phyloP scores from a whole-genome alignment of 495 filamentous ascomycete genomes.

The Neurospora sp. region DNA sequence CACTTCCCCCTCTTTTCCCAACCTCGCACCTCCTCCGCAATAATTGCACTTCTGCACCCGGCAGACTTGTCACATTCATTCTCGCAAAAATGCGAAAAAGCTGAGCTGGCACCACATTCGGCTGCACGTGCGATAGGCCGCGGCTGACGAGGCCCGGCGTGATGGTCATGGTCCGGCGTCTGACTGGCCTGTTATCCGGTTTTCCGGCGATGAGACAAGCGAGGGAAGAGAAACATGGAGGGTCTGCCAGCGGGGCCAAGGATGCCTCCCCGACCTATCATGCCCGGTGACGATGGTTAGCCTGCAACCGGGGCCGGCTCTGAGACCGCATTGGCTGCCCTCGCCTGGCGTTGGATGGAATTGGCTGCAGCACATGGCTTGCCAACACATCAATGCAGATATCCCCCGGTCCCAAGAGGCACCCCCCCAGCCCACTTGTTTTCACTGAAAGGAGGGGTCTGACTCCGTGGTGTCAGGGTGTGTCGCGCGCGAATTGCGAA shows the following conservation, averaged over 20 bases:
- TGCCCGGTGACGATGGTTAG: slow-evolving; percentile 10
- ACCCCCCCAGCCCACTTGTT: slow-evolving; percentile 14
- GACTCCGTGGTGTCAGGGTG: neutral
- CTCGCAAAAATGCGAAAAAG: slow-evolving; percentile 1
- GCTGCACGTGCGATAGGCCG: slow-evolving; percentile 21
- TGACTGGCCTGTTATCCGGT: slow-evolving; percentile 16
- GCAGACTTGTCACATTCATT: slow-evolving; percentile 20
- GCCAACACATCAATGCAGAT: slow-evolving; percentile 31
- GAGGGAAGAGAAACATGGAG: neutral
- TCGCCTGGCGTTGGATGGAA: slow-evolving; percentile 11
- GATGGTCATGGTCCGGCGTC: slow-evolving; percentile 7
- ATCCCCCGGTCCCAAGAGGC: neutral
- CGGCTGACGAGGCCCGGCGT: neutral
- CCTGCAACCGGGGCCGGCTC: slow-evolving; percentile 10
- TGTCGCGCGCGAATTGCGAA: neutral
- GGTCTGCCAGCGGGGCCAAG: slow-evolving; percentile 14
- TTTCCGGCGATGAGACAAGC: slow-evolving; percentile 2
- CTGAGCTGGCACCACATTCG: slow-evolving; percentile 22
- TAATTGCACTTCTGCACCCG: neutral
- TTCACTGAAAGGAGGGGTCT: neutral
- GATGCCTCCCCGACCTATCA: slow-evolving; percentile 23
- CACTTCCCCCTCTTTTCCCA: slow-evolving; percentile 3
- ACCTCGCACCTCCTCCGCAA: neutral
- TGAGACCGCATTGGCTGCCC: neutral
- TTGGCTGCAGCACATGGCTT: slow-evolving; percentile 19